phyloP scores from a whole-genome alignment of 2,329 filamentous ascomycete genomes.

The Fusarium sp. region DNA sequence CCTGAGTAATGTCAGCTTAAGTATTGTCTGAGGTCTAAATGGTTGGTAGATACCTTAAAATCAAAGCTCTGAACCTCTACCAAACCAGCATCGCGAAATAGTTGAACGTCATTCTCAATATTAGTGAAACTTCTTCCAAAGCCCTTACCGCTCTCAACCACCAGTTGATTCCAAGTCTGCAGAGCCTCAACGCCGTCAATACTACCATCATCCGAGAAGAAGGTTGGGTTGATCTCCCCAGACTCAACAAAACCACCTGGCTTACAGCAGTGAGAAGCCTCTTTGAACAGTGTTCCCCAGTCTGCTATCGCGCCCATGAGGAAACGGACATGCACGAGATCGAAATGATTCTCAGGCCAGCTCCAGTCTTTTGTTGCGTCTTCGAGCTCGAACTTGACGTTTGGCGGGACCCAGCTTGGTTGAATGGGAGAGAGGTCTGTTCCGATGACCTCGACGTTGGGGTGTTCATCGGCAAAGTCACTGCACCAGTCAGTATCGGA shows the following conservation, averaged over 20 bases:
- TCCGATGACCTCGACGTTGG: neutral
- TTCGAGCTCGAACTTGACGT: neutral
- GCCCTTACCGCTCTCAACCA: neutral
- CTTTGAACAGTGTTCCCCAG: neutral
- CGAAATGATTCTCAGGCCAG: neutral
- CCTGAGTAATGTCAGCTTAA: neutral
- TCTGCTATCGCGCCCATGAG: neutral
- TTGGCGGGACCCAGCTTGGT: neutral
- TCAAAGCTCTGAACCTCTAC: neutral
- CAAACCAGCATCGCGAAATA: neutral
- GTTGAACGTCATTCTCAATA: neutral
- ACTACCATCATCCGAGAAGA: neutral
- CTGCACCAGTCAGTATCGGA: neutral
- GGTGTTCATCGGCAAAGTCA: neutral
- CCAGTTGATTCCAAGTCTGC: neutral
- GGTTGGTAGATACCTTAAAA: neutral
- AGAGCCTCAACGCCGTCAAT: neutral
- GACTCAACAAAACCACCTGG: neutral
- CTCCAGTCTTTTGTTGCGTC: neutral
- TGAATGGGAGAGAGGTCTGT: neutral
- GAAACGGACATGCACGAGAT: neutral
- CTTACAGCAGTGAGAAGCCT: neutral
- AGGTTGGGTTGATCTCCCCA: neutral
- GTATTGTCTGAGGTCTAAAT: too few species aligned
- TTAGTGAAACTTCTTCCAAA: neutral